These are phyloP conservation scores for Amaranthus palmeri DNA, from an alignment of 148 eudicot species.

Conservation along the genomic window DNA sequence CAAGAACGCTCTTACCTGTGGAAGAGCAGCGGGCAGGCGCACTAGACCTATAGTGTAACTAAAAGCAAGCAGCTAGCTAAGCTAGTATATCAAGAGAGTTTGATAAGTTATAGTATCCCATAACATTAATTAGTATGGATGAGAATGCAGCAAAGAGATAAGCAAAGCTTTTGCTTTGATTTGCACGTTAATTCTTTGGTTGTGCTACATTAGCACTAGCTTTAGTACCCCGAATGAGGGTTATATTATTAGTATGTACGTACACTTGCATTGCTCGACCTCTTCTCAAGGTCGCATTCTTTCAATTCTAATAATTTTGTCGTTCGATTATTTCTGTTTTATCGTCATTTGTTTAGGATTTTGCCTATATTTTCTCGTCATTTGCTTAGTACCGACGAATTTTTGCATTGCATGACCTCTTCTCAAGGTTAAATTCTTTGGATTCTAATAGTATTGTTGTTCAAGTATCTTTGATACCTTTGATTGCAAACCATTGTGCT, in stretches of 20 bases:
- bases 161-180: slow-evolving; percentile 25
- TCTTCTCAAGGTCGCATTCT: slow-evolving; percentile 81
- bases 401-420: too few species aligned
- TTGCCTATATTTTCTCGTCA: too few species aligned
- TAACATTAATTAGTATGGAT: not conserved
- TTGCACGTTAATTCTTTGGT: slow-evolving; percentile 25
- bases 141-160: slow-evolving; percentile 2
- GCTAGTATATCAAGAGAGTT: not conserved
- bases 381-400: too few species aligned
- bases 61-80: not conserved
- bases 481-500: too few species aligned
- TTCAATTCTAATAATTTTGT: slow-evolving; percentile 20
- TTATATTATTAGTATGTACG: slow-evolving; percentile 18
- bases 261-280: slow-evolving; percentile 34
- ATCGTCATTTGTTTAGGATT: too few species aligned
- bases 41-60: slow-evolving; percentile 53
- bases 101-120: slow-evolving; percentile 15
- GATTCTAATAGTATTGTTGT: too few species aligned
- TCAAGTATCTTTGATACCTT: too few species aligned
- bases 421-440: too few species aligned
- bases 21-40: slow-evolving; percentile 68
- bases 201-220: slow-evolving; percentile 41
- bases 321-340: not conserved
- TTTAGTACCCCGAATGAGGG: slow-evolving; percentile 9
- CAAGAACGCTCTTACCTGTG: slow-evolving; percentile 82